Conservation (phyloP, 139 green algal genomes). For the Pleodorina starrii region DNA sequence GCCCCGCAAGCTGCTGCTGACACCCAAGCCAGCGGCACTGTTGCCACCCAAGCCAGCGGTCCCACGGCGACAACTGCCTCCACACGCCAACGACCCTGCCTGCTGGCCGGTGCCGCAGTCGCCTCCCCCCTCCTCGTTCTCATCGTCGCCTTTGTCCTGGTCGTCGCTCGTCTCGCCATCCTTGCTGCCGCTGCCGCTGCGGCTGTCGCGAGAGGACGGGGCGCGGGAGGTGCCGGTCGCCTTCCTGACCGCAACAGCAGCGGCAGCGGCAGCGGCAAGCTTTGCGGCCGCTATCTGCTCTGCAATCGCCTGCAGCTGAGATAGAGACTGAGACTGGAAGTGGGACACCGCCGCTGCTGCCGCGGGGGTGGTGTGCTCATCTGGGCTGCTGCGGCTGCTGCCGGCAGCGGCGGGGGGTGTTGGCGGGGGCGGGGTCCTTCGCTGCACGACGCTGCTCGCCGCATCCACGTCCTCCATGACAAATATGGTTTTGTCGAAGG, state of each 20-base stretch:
- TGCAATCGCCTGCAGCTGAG: not conserved
- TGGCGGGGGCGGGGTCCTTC: not conserved
- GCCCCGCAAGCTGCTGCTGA: too few relatives aligned
- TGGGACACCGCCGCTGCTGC: not conserved
- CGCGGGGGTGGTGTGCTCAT: not conserved
- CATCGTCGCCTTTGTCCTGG: constrained; percentile 15
- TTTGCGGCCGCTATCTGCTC: not conserved
- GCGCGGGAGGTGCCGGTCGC: not conserved
- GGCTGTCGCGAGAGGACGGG: not conserved
- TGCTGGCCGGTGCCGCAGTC: too few relatives aligned
- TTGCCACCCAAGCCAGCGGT: too few relatives aligned
- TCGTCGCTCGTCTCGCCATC: not conserved
- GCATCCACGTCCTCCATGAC: constrained; percentile 74
- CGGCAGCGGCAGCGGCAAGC: not conserved
- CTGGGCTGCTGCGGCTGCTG: too few relatives aligned
- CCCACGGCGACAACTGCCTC: too few relatives aligned
- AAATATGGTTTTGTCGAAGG: constrained; percentile 70
- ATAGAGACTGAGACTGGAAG: too few relatives aligned
- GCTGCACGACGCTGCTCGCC: constrained; percentile 50
- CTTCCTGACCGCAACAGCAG: too few relatives aligned
- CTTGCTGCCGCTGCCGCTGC: not conserved
- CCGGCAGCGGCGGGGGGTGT: too few relatives aligned
- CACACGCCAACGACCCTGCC: too few relatives aligned
- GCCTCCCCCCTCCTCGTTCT: not conserved
- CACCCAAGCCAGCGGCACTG: too few relatives aligned